Evolutionary conservation across 345 rosid genomes (phyloP), one percentile per base, ranked within the genome.

Genomic region (Brassica rapa): DNA sequence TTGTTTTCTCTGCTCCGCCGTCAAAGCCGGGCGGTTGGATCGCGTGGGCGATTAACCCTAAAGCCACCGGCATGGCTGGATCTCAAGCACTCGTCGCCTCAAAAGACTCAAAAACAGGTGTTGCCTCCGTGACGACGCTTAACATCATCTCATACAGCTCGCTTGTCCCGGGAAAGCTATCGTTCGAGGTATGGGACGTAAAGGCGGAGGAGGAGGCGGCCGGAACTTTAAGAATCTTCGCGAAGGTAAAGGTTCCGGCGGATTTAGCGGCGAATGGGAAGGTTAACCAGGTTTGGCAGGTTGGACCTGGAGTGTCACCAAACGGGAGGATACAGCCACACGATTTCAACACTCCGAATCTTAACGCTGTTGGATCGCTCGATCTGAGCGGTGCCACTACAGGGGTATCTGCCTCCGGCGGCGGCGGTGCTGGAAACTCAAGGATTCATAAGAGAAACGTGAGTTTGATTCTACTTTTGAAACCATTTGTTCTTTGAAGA

Each of bases 201-300:
- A 77, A 79, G 56, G 93, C 89, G 39, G 96, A 88, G 74, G 86
- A 81, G 23, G 80, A 25, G 4, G 32, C 53, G 27, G 82, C 75
- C 15, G 92, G 91, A 32, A 61, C 65, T 7, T 73, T 87, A 79
- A 76, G 74, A 27, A 79, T 94, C 16, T 94, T 86, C 29, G 98
- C 88, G n/a, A 85, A 88, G 1, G 69, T 92, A 16, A 86, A 92
- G 80, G 83, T 94, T 68, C 92, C 98, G 64, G 87, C 85, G 60
- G 81, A 80, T 35, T 80, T 85, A 16, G 87, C 83, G 19, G 84
- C 85, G 10, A 73, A 4, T 0, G 85, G 86, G 62, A 84, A 79
- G 73, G 59, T 92, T 6, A 88, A 90, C 72, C 97, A 94, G 82
- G 90, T 92, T 15, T 94, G 98, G 98, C 96, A 94, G 81, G 86